phyloP scores from a whole-genome alignment of 1,284 basidiomycete genomes.

The Neotropicomus parvogracilis region DNA sequence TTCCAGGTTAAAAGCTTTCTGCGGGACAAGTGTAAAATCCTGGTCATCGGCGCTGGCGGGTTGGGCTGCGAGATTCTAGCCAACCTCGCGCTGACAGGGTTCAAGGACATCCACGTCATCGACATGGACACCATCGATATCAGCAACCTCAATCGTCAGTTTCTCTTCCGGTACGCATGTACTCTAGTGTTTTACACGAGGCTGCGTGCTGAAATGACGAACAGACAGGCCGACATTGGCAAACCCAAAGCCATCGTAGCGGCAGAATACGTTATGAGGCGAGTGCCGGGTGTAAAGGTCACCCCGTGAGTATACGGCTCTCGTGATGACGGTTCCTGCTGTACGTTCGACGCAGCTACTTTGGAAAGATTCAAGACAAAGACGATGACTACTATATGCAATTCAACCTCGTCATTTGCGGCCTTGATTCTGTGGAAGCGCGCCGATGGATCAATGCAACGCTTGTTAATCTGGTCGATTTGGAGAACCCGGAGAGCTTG shows the following conservation, averaged over 20 bases:
- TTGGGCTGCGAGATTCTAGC: slow-evolving; percentile 94
- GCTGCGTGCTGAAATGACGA: not conserved
- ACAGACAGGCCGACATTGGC: slow-evolving; percentile 87
- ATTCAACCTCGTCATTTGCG: slow-evolving; percentile 96
- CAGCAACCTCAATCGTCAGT: slow-evolving; percentile 97
- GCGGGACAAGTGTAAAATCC: slow-evolving; percentile 80
- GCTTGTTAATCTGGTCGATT: slow-evolving; percentile 90
- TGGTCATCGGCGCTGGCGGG: slow-evolving; percentile 96
- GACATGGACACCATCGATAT: slow-evolving; percentile 99
- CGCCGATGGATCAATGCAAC: slow-evolving; percentile 99
- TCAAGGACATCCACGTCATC: slow-evolving; percentile 98
- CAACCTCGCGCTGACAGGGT: slow-evolving; percentile 90
- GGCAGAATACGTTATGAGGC: slow-evolving; percentile 92
- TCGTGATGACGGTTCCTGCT: slow-evolving; percentile 5
- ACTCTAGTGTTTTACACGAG: not conserved
- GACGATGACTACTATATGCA: slow-evolving; percentile 94
- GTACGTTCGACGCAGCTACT: slow-evolving; percentile 59
- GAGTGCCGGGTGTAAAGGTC: slow-evolving; percentile 90
- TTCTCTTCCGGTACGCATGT: slow-evolving; percentile 83
- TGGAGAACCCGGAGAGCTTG: slow-evolving; percentile 85
- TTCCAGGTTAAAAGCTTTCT: slow-evolving; percentile 86
- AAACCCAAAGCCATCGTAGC: slow-evolving; percentile 92
- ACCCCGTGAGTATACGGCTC: slow-evolving; percentile 67
- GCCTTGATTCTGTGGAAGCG: slow-evolving; percentile 96
- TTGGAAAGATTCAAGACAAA: slow-evolving; percentile 98